Conservation (phyloP, 2,329 filamentous ascomycete genomes). For the Hymenoscyphus occultus region DNA sequence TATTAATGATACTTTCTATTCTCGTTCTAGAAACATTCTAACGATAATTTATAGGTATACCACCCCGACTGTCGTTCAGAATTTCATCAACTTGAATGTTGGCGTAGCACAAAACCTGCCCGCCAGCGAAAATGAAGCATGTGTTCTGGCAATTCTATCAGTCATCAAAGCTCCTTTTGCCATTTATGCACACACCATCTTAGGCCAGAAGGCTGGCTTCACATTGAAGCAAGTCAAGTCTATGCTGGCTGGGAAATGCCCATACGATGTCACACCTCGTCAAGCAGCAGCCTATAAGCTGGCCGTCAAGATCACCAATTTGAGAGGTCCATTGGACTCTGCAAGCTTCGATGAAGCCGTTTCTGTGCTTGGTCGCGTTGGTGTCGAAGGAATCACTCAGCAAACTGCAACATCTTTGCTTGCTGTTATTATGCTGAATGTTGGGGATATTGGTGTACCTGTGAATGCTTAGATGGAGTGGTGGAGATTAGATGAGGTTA, state of each 20-base stretch:
- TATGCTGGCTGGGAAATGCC: constrained; percentile 1
- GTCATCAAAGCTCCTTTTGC: constrained; percentile 7
- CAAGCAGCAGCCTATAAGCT: constrained; percentile 8
- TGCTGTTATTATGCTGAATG: constrained; percentile 12
- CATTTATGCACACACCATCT: constrained; percentile 6
- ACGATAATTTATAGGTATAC: neutral
- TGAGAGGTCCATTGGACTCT: constrained; percentile 6
- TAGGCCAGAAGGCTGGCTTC: constrained; percentile 8
- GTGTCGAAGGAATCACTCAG: constrained; percentile 1
- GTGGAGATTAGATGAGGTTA: neutral
- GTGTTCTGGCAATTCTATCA: constrained; percentile 9
- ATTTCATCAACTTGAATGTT: constrained; percentile 2
- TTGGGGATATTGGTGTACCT: constrained; percentile 8
- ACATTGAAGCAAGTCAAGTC: constrained; percentile 1
- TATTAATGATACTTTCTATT: no score
- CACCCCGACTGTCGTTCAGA: constrained; percentile 3
- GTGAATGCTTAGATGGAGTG: neutral
- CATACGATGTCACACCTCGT: constrained; percentile 1
- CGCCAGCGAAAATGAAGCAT: constrained; percentile 6
- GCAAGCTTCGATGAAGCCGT: neutral
- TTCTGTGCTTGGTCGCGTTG: constrained; percentile 4
- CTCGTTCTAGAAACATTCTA: neutral
- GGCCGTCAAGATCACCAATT: neutral
- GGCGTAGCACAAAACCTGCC: neutral
- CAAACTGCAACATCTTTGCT: constrained; percentile 8